Percentiles rank a stretch among this genome's conserved stretches.
These are phyloP conservation scores for Periglandula ipomoeae DNA, from an alignment of 2,329 filamentous ascomycete genomes.

Conservation along the genomic window DNA sequence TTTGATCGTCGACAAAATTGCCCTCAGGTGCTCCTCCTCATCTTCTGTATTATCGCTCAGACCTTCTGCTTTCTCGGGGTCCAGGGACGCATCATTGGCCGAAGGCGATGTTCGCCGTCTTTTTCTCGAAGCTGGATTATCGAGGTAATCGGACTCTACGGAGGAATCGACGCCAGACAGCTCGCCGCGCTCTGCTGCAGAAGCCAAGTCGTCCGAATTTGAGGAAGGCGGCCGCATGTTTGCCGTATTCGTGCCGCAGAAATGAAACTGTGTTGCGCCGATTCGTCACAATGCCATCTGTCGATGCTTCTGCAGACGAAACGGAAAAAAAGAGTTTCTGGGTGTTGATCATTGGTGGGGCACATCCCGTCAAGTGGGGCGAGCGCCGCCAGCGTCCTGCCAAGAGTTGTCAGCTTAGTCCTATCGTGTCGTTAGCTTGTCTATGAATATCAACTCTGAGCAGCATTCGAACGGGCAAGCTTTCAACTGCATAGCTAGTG, in stretches of 20 bases:
- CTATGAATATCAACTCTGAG: too few species aligned
- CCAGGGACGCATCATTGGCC: constrained; percentile 16
- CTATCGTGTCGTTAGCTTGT: too few species aligned
- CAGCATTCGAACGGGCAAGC: too few species aligned
- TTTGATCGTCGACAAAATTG: constrained; percentile 32
- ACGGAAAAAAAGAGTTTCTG: background rate
- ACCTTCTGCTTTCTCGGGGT: constrained; percentile 13
- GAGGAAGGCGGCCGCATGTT: background rate
- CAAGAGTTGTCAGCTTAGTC: background rate
- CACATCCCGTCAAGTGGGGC: background rate
- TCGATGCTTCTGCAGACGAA: too few species aligned
- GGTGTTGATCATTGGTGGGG: constrained; percentile 1
- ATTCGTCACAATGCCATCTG: background rate
- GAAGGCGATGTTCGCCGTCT: constrained; percentile 30
- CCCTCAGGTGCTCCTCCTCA: constrained; percentile 23
- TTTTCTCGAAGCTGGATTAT: constrained; percentile 35
- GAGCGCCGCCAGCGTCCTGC: too few species aligned
- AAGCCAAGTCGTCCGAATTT: background rate
- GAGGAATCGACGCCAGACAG: constrained; percentile 18
- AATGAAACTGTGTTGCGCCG: background rate
- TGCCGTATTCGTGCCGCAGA: background rate
- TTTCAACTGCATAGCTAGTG: too few species aligned
- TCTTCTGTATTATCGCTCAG: constrained; percentile 25
- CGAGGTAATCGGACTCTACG: constrained; percentile 40
- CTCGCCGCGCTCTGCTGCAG: background rate